Evolutionary conservation across 2,329 filamentous ascomycete genomes (phyloP).

Genomic region (Xylariales sp.): DNA sequence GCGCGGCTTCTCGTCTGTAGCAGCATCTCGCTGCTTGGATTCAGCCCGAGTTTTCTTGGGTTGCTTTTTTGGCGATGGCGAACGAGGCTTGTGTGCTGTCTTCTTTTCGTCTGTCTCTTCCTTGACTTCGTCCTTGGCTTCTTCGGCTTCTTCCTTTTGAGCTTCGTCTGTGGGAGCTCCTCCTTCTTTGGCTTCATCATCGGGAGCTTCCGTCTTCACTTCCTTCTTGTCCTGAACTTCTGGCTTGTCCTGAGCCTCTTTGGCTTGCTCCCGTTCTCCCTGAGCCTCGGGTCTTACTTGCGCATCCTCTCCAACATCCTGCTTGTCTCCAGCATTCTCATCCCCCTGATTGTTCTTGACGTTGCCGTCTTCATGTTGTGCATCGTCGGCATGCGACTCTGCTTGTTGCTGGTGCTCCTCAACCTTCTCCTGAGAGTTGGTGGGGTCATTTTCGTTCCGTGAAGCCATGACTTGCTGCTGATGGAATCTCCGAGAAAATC

Average conservation of each 20-base stretch:
- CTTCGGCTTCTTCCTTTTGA: conserved; percentile 10
- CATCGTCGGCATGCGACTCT: not conserved
- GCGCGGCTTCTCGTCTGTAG: conserved; percentile 20
- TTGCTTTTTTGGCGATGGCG: conserved; percentile 35
- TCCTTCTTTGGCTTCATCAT: conserved; percentile 10
- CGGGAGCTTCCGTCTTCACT: conserved; percentile 11
- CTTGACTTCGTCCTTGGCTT: conserved; percentile 5
- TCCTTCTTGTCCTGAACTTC: conserved; percentile 19
- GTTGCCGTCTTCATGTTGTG: not conserved
- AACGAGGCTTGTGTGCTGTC: conserved; percentile 14
- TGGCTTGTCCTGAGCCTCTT: conserved; percentile 13
- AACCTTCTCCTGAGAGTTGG: not conserved
- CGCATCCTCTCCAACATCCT: conserved; percentile 10
- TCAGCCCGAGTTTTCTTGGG: conserved; percentile 20
- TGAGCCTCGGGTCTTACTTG: not conserved
- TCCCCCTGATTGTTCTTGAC: not conserved
- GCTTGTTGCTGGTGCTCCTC: conserved; percentile 5
- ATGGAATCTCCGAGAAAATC: not conserved
- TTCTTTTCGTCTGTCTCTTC: conserved; percentile 10
- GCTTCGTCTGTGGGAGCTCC: conserved; percentile 9
- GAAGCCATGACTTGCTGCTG: conserved; percentile 1
- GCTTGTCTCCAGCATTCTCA: not conserved
- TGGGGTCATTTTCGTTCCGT: conserved; percentile 2
- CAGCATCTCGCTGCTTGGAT: conserved; percentile 21
- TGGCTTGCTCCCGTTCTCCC: conserved; percentile 10